A percentile compares a stretch with the other conserved stretches of the same genome.
Conservation (phyloP, 208 protist genomes). For the Crithidia thermophila region DNA sequence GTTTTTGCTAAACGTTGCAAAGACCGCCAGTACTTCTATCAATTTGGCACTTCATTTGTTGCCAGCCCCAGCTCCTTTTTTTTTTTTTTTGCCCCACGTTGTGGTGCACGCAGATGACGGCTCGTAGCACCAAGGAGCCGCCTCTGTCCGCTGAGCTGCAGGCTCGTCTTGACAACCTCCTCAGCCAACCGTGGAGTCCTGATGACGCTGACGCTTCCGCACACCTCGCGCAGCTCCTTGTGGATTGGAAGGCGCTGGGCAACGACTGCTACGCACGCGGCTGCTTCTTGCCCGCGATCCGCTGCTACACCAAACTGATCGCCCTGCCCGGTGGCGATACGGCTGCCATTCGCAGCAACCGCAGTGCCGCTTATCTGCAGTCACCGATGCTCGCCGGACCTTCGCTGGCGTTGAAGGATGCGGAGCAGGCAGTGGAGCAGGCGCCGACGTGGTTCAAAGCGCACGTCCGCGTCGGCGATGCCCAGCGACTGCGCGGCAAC, state of each 20-base stretch:
- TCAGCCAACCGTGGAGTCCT: not conserved
- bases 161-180: constrained; percentile 33
- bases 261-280: constrained; percentile 76
- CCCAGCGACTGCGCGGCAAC: constrained; percentile 87
- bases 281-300: constrained; percentile 75
- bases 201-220: constrained; percentile 15
- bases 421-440: constrained; percentile 72
- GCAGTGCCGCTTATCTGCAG: constrained; percentile 86
- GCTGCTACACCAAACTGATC: constrained; percentile 79
- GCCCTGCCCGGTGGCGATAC: constrained; percentile 45
- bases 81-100: too few relatives aligned
- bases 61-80: too few relatives aligned
- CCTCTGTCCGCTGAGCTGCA: constrained; percentile 48
- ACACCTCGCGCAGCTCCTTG: constrained; percentile 21
- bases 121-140: constrained; percentile 41
- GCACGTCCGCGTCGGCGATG: constrained; percentile 84
- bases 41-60: too few relatives aligned
- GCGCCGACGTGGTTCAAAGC: constrained; percentile 84
- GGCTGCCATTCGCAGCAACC: constrained; percentile 86
- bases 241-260: constrained; percentile 77
- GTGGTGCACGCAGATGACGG: constrained; percentile 33
- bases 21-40: too few relatives aligned
- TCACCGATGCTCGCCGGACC: constrained; percentile 69
- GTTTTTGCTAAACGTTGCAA: too few relatives aligned
- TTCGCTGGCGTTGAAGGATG: constrained; percentile 85